phyloP scores from a whole-genome alignment of 2,329 filamentous ascomycete genomes.

The Thermomyces lanuginosus region DNA sequence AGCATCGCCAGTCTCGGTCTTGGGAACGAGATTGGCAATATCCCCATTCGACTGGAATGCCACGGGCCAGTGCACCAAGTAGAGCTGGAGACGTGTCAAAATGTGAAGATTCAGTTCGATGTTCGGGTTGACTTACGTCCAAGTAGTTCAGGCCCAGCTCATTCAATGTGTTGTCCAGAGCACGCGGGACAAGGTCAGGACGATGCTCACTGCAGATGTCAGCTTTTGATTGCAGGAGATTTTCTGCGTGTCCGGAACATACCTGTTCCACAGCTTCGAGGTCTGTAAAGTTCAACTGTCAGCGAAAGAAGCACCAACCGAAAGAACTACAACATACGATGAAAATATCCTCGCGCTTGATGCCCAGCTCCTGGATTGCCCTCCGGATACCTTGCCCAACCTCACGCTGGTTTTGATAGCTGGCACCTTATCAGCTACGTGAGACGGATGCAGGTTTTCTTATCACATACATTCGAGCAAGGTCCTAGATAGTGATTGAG shows the following conservation, averaged over 20 bases:
- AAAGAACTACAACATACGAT: conserved; percentile 15
- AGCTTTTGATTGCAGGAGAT: neutral
- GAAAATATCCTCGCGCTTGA: conserved; percentile 27
- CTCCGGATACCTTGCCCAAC: conserved; percentile 20
- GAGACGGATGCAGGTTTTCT: neutral
- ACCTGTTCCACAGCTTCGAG: conserved; percentile 46
- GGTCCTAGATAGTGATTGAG: conserved; percentile 16
- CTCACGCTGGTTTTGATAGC: conserved; percentile 25
- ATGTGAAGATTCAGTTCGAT: neutral
- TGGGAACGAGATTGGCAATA: conserved; percentile 31
- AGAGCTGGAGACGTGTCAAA: conserved; percentile 14
- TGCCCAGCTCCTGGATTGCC: conserved; percentile 21
- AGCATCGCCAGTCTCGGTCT: conserved; percentile 20
- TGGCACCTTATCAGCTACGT: conserved; percentile 5
- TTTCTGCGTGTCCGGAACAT: conserved; percentile 6
- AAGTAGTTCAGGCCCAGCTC: conserved; percentile 39
- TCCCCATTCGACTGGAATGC: conserved; percentile 20
- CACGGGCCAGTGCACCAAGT: conserved; percentile 33
- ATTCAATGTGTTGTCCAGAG: conserved; percentile 34
- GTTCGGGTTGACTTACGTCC: conserved; percentile 30
- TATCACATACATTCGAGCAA: conserved; percentile 21
- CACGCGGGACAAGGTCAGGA: conserved; percentile 35
- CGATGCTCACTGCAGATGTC: conserved; percentile 25
- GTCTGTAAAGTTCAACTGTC: conserved; percentile 19
- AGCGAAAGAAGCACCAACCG: neutral